Conservation (phyloP, 208 protist species). For the Acanthamoeba triangularis region DNA sequence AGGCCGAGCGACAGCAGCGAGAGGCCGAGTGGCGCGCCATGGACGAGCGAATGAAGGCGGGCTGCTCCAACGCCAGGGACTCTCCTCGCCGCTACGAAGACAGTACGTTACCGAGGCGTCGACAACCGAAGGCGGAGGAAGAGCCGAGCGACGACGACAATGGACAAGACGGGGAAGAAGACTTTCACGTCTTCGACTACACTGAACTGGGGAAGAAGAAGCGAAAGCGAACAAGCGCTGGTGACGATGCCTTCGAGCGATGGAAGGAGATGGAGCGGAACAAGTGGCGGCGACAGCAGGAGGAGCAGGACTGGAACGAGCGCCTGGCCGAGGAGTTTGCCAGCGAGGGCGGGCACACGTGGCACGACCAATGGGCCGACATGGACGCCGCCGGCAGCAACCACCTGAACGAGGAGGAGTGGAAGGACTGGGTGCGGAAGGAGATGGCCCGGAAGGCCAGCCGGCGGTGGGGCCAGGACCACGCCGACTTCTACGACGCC, state of each 20-base stretch:
- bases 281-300: conserved; percentile 31
- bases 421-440: conserved; percentile 42
- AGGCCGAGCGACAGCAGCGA: background rate
- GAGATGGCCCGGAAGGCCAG: conserved; percentile 12
- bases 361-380: background rate
- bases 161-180: background rate
- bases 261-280: conserved; percentile 58
- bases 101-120: background rate
- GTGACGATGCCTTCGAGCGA: conserved; percentile 16
- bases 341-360: background rate
- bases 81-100: background rate
- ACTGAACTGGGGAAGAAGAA: background rate
- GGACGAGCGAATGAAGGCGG: background rate
- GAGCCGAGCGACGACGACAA: background rate
- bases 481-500: conserved; percentile 40
- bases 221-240: background rate
- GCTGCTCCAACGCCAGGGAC: background rate
- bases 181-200: conserved; percentile 37
- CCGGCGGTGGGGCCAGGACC: background rate
- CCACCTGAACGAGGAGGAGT: conserved; percentile 9
- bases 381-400: background rate
- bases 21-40: conserved; percentile 17
- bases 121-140: background rate
- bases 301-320: conserved; percentile 20
- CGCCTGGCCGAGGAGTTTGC: background rate